Evolutionary conservation across 805 yeast species (phyloP), one percentile per base, ranked within the genome.

Genomic region (Ogataea zsoltii): DNA sequence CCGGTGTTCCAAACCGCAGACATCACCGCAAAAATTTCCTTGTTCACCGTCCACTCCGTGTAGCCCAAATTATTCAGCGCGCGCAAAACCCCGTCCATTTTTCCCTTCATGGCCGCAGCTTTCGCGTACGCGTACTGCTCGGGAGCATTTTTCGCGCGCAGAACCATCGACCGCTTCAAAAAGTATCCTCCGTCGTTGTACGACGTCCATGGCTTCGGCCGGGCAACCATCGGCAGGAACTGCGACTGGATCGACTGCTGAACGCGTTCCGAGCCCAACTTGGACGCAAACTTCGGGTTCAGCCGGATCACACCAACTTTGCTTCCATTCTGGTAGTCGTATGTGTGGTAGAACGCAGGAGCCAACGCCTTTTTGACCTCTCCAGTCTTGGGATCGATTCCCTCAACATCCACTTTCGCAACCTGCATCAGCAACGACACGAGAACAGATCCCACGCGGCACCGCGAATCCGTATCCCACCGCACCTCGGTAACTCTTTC

Each of bases 41-140:
- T 77, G 63, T 94, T 94, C 28, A 94, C 83, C 1, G 97, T 86
- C 99, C 99, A 94, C 0, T 96, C 76, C 2, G 98, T 87, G 32
- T 74, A 69, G 7, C 98, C 98, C 44, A 92, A 68, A 12, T 86
- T 92, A 60, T 89, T 90, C 48, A 91, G 72, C 3, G 97, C 98
- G 41, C 79, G 76, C 58, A 83, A 86, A 13, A 94, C 85, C 12
- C 72, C 67, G 33, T 79, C 80, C 48, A 94, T 68, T 39, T 78
- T 79, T 9, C 82, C 79, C 21, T 83, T 74, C 23, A 80, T 82
- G 9, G 89, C 79, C 2, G 97, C 96, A 0, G 95, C 94, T 57
- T 81, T 84, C 41, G 92, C 72, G 61, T 94, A 94, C 0, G 96
- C 97, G 19, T 76, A 65, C 52, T 94, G 97, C 65, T 94, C 99